Evolutionary conservation across 2,329 filamentous ascomycete genomes (phyloP), one percentile per base, ranked within the genome.

Genomic region (Acrocalymma vagum): DNA sequence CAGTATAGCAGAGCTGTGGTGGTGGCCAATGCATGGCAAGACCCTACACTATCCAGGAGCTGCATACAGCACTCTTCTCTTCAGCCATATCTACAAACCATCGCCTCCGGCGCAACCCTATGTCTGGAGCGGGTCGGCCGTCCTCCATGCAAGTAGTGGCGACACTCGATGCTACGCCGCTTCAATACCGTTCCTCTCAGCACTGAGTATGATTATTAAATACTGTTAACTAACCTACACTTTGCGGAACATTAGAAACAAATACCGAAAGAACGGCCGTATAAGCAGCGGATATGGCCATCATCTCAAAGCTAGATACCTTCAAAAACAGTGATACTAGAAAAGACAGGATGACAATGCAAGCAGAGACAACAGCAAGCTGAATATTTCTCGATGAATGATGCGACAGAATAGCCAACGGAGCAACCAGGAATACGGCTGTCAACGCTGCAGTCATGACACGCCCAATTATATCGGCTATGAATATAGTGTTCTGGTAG

Each of bases 291-390:
- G 52, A 51, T 21, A 55, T 42, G 13, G 46, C 50, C 55, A 60
- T 59, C 29, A 50, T 53, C 46, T 59, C 44, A 28, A 59, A 50
- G 38, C 51, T 60, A 16, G 56, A 53, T 14, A 55, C 52, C 44
- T 48, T 58, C 16, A 55, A 28, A 11, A 52, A 39, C 15, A 51
- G 32, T 15, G 55, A 58, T 6, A 60, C 40, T 8, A 58, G 45
- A 29, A 57, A 46, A 24, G 39, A 42, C 30, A 57, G 46, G 10
- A 50, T 25, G 9, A 53, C 11, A 13, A 58, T 42, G 28, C 37
- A 60, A 6, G 47, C 38, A 6, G 48, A 55, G 18, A 55, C 29
- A 11, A 53, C 38, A 22, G 40, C 21, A 9, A 58, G 39, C 41
- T 58, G 46, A 20, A 42, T 38, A 14, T 38, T 25, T 17, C 34